phyloP scores from a whole-genome alignment of 163 green algal species.

The Coccomyxa subellipsoidea region DNA sequence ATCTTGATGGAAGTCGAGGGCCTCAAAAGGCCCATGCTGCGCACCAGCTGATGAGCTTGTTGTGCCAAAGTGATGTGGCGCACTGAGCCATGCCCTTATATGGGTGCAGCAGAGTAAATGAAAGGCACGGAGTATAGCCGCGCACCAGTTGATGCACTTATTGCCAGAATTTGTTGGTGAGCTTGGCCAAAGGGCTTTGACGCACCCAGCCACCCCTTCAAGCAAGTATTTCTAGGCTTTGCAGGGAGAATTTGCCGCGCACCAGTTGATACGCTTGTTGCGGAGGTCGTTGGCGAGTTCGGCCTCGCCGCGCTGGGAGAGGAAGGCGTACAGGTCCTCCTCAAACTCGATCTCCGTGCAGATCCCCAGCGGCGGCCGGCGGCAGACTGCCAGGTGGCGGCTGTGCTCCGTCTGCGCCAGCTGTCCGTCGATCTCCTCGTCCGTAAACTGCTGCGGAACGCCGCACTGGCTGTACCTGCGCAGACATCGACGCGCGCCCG shows the following conservation, averaged over 20 bases:
- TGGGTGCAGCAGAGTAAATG: too few species aligned
- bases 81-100: too few species aligned
- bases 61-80: too few species aligned
- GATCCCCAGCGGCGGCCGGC: slow-evolving; percentile 8
- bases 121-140: too few species aligned
- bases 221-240: too few species aligned
- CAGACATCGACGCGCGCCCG: not conserved
- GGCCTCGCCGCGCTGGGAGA: slow-evolving; percentile 20
- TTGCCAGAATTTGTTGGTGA: too few species aligned
- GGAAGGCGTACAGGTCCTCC: slow-evolving; percentile 29
- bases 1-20: too few species aligned
- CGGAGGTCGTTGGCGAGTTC: slow-evolving; percentile 26
- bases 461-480: slow-evolving; percentile 58
- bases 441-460: slow-evolving; percentile 72
- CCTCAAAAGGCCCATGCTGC: too few species aligned
- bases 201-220: too few species aligned
- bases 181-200: too few species aligned
- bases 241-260: not conserved
- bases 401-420: slow-evolving; percentile 11
- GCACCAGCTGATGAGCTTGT: too few species aligned
- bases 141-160: too few species aligned
- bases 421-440: slow-evolving; percentile 77
- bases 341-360: slow-evolving; percentile 27
- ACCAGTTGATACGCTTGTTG: slow-evolving; percentile 35
- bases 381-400: slow-evolving; percentile 18